phyloP scores from a whole-genome alignment of 805 yeast genomes.

The Lachancea sp. region DNA sequence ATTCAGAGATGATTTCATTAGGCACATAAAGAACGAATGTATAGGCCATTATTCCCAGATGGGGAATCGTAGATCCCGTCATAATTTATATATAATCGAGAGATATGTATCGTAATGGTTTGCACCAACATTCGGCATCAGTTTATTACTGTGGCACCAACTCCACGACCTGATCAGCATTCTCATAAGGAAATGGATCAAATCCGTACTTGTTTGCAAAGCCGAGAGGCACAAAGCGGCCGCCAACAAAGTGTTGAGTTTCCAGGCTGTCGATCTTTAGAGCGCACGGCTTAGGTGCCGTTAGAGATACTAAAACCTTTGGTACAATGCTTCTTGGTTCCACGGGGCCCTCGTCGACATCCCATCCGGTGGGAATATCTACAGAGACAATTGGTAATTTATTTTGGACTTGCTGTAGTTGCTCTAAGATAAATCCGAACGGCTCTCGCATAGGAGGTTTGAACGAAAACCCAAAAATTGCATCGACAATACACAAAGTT shows the following conservation, averaged over 20 bases:
- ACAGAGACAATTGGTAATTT: slow-evolving; percentile 64
- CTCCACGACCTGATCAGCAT: slow-evolving; percentile 49
- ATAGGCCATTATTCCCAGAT: too few relatives aligned
- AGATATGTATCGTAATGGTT: too few relatives aligned
- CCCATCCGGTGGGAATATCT: slow-evolving; percentile 97
- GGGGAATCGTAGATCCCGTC: too few relatives aligned
- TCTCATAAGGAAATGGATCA: slow-evolving; percentile 53
- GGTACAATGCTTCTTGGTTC: slow-evolving; percentile 47
- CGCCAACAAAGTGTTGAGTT: slow-evolving; percentile 73
- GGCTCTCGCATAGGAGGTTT: slow-evolving; percentile 82
- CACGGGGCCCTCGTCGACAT: slow-evolving; percentile 80
- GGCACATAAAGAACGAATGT: too few relatives aligned
- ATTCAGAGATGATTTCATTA: too few relatives aligned
- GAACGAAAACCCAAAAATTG: slow-evolving; percentile 91
- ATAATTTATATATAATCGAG: too few relatives aligned
- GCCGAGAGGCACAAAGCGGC: slow-evolving; percentile 64
- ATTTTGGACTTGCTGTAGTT: slow-evolving; percentile 33
- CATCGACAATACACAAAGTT: slow-evolving; percentile 59
- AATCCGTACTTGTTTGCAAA: slow-evolving; percentile 73
- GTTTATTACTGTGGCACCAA: not conserved
- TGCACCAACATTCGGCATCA: not conserved
- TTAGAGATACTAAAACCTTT: slow-evolving; percentile 65
- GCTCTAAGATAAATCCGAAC: slow-evolving; percentile 45
- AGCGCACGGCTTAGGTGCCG: slow-evolving; percentile 93
- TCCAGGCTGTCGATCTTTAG: slow-evolving; percentile 38